Percentiles rank a stretch among this genome's conserved stretches.
Evolutionary conservation across 2,329 filamentous ascomycete genomes (phyloP).

Genomic region (Xylariaceae sp.): DNA sequence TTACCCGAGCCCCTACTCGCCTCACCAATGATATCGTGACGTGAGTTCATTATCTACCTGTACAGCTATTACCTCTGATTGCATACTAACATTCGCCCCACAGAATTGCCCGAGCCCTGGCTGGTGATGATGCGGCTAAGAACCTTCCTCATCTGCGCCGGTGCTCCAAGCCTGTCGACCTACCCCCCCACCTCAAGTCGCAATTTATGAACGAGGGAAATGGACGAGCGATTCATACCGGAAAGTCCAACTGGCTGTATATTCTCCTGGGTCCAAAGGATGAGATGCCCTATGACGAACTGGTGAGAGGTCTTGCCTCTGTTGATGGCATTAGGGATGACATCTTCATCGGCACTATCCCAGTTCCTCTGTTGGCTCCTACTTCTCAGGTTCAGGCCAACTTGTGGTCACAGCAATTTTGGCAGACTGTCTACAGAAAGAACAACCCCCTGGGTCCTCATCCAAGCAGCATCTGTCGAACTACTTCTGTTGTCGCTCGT

Average conservation of each 20-base stretch:
- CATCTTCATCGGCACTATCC: conserved; percentile 65
- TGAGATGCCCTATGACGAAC: conserved; percentile 58
- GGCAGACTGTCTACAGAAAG: conserved; percentile 86
- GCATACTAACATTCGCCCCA: conserved; percentile 38
- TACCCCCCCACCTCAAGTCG: conserved; percentile 69
- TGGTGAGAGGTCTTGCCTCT: conserved; percentile 53
- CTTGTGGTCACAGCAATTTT: conserved; percentile 77
- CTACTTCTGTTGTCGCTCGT: conserved; percentile 70
- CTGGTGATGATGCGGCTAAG: conserved; percentile 66
- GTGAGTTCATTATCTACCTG: conserved; percentile 54
- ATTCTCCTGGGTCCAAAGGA: conserved; percentile 60
- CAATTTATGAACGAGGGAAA: conserved; percentile 65
- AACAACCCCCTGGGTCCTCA: conserved; percentile 87
- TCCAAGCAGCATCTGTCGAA: conserved; percentile 73
- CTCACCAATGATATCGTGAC: conserved; percentile 74
- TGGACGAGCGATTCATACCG: conserved; percentile 62
- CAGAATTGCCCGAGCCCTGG: conserved; percentile 59
- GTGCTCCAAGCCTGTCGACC: conserved; percentile 73
- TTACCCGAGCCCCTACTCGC: conserved; percentile 74
- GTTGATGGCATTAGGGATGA: conserved; percentile 59
- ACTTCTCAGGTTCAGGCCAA: conserved; percentile 77
- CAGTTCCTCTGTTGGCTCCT: conserved; percentile 75
- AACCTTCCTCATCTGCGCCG: conserved; percentile 75
- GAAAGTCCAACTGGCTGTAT: conserved; percentile 66
- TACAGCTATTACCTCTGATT: neutral